These are phyloP conservation scores for Kodamaea alishanica DNA, from an alignment of 1,139 yeast genomes.

Conservation along the genomic window DNA sequence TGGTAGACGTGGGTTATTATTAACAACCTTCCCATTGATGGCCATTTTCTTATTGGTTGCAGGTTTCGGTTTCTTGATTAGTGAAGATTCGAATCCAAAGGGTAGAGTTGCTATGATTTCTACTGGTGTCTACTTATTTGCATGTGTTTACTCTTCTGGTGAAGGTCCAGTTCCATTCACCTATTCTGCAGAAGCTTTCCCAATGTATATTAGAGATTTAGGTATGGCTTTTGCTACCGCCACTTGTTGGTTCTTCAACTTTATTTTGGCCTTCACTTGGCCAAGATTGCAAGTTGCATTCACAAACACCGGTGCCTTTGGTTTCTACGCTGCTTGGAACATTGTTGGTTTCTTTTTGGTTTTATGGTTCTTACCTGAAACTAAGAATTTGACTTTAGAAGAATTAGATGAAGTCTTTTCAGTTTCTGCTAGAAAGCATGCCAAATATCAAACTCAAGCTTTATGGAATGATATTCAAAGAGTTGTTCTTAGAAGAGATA, in stretches of 20 bases:
- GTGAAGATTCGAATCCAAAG: conserved; percentile 30
- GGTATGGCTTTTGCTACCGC: conserved; percentile 87
- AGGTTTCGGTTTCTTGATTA: conserved; percentile 74
- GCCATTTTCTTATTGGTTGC: conserved; percentile 62
- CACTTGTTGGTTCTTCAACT: conserved; percentile 83
- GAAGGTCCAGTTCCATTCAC: conserved; percentile 93
- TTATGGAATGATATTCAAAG: conserved; percentile 45
- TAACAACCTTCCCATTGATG: conserved; percentile 76
- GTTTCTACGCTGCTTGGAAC: conserved; percentile 89
- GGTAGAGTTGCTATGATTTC: conserved; percentile 66
- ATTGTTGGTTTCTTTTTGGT: conserved; percentile 68
- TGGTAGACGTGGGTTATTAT: conserved; percentile 70
- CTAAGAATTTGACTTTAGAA: conserved; percentile 65
- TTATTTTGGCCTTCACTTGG: conserved; percentile 79
- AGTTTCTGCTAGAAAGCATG: conserved; percentile 53
- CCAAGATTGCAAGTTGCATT: conserved; percentile 65
- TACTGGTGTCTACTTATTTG: conserved; percentile 69
- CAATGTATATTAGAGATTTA: conserved; percentile 76
- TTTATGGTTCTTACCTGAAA: conserved; percentile 64
- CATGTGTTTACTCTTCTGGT: conserved; percentile 76
- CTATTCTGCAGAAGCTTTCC: conserved; percentile 84
- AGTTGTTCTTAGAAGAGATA: conserved; percentile 35
- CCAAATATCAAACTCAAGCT: conserved; percentile 49
- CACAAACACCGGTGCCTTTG: conserved; percentile 80
- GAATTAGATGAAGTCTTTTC: conserved; percentile 69